Base-by-base conservation (phyloP, 768 basidiomycete genomes). In the Russula vinacea region DNA sequence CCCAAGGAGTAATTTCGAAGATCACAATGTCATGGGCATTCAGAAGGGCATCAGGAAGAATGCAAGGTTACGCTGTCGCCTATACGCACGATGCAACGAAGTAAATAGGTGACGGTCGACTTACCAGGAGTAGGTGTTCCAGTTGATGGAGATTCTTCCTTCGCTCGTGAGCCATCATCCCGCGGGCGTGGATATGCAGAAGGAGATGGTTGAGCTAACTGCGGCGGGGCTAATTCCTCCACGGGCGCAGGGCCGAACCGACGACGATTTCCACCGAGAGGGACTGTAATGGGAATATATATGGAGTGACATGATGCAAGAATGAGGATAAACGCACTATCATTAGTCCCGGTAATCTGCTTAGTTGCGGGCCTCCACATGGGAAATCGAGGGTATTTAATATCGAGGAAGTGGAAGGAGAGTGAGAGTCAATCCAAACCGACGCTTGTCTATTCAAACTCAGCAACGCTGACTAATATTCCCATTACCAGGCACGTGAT, bases 341-440 rank as follows among this genome's bases (percentile, higher is more conserved):
- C 94, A 70, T 97, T 97, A 24, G 94, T 95, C 62, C 94, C 94
- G 44, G 91, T 91, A 33, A 94, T 89, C 76, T 92, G 88, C 69
- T 86, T 86, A 62, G 92, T 92, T 67, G 92, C 90, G 62, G 90
- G 90, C 76, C 87, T 87, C 90, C 91, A 93, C 91, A 93, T 92
- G 67, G 71, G 76, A 58, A 67, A 33, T 37, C 53, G 33, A 64
- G 24, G 17, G 59, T 39, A 53, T 35, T 29, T 19, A 65, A 61
- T 66, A 70, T 60, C 69, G 60, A 67, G 61, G 64, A 54, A 40
- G 57, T 24, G 50, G 47, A 58, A 66, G 66, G 37, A 59, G 61
- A 68, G 56, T 60, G 63, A 58, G 68, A 62, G 61, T 53, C 45
- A 58, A 60, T 53, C 55, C 69, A 67, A 60, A 58, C 56, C 45